Evolutionary conservation across 2,329 filamentous ascomycete genomes (phyloP).

Genomic region (Fusarium sp.): DNA sequence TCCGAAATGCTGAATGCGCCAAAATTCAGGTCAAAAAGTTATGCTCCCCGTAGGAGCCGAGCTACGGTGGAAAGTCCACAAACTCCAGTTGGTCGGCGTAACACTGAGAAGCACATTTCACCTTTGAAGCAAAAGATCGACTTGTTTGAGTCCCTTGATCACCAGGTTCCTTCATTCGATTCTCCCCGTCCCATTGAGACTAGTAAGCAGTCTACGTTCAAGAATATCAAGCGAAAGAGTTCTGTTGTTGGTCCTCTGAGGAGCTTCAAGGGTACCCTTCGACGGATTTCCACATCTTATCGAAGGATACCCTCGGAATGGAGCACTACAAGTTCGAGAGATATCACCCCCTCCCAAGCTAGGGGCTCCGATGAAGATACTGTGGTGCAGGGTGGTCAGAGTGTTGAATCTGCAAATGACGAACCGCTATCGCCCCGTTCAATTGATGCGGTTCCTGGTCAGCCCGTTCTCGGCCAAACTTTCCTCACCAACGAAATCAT

Average conservation of each 20-base stretch:
- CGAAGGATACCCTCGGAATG: conserved; percentile 29
- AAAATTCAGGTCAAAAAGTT: conserved; percentile 2
- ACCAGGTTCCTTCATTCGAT: not conserved
- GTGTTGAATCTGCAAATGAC: not conserved
- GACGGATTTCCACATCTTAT: conserved; percentile 31
- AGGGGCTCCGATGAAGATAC: not conserved
- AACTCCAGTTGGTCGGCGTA: not conserved
- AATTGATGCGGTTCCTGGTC: conserved; percentile 2
- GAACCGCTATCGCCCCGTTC: conserved; percentile 3
- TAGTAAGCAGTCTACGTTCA: not conserved
- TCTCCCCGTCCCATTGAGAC: not conserved
- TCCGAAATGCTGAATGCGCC: not conserved
- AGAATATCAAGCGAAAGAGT: not conserved
- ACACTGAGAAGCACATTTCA: conserved; percentile 16
- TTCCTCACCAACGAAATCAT: conserved; percentile 14
- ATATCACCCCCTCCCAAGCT: not conserved
- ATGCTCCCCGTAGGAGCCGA: not conserved
- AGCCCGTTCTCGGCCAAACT: conserved; percentile 6
- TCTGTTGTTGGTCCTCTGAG: not conserved
- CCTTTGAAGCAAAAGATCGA: conserved; percentile 43
- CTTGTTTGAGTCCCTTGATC: conserved; percentile 43
- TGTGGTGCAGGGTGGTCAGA: not conserved
- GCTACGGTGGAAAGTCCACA: not conserved
- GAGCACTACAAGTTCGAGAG: conserved; percentile 21
- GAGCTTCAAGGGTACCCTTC: conserved; percentile 22